Evolutionary conservation across 2,329 filamentous ascomycete genomes (phyloP).

Genomic region (Fusarium sp.): DNA sequence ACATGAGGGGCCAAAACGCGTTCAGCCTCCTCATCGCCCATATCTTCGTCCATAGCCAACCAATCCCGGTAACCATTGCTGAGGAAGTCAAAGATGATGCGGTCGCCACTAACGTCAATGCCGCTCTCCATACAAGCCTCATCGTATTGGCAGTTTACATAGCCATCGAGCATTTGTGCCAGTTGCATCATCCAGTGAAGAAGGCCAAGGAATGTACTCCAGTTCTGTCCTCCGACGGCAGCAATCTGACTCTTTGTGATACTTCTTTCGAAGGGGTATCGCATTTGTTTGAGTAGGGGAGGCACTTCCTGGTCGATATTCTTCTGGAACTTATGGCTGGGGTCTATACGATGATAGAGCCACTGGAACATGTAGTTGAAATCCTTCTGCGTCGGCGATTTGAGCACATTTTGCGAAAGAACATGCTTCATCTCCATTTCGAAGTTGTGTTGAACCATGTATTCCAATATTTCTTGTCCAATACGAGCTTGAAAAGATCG

Average conservation of each 20-base stretch:
- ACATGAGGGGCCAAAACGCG: slow-evolving; percentile 84
- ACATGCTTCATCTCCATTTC: slow-evolving; percentile 98
- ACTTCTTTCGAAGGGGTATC: slow-evolving; percentile 93
- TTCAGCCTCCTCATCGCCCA: slow-evolving; percentile 84
- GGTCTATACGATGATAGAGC: slow-evolving; percentile 96
- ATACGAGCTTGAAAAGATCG: slow-evolving; percentile 82
- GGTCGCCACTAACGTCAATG: slow-evolving; percentile 86
- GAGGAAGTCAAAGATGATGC: slow-evolving; percentile 94
- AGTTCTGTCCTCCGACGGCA: slow-evolving; percentile 95
- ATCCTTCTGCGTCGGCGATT: slow-evolving; percentile 96
- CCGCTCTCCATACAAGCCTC: slow-evolving; percentile 90
- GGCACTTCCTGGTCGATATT: slow-evolving; percentile 96
- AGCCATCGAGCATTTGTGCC: slow-evolving; percentile 91
- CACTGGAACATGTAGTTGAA: slow-evolving; percentile 99
- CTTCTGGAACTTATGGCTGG: slow-evolving; percentile 91
- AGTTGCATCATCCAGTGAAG: slow-evolving; percentile 99
- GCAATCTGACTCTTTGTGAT: slow-evolving; percentile 97
- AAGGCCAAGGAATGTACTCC: slow-evolving; percentile 92
- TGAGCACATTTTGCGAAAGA: slow-evolving; percentile 89
- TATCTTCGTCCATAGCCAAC: slow-evolving; percentile 91
- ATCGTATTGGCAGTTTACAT: slow-evolving; percentile 81
- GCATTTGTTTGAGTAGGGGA: slow-evolving; percentile 88
- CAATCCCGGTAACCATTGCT: slow-evolving; percentile 92
- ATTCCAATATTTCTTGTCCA: slow-evolving; percentile 90
- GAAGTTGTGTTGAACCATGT: slow-evolving; percentile 92